phyloP scores from a whole-genome alignment of 352 stramenopile species.

The Lagenidium giganteum region DNA sequence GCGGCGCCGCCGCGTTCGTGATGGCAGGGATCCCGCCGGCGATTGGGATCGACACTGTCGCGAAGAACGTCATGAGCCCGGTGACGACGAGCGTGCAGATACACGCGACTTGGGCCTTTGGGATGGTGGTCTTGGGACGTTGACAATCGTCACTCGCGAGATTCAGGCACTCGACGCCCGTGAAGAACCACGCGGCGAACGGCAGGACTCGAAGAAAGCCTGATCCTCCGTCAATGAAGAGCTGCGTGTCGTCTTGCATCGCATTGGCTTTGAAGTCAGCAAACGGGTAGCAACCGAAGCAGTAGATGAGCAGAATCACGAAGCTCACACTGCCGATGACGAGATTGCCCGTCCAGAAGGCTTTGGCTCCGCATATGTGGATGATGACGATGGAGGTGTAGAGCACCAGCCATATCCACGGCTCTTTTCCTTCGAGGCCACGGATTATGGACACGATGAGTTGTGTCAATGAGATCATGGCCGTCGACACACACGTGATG shows the following conservation, averaged over 20 bases:
- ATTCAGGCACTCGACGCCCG: constrained; percentile 22
- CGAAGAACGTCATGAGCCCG: constrained; percentile 13
- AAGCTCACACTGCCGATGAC: constrained; percentile 8
- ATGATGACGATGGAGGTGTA: constrained; percentile 11
- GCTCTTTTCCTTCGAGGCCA: background rate
- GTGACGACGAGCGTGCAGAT: constrained; percentile 9
- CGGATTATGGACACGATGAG: constrained; percentile 8
- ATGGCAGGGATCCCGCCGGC: constrained; percentile 1
- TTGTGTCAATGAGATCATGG: constrained; percentile 4
- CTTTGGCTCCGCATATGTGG: constrained; percentile 5
- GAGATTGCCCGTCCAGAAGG: constrained; percentile 14
- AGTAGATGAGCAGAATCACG: constrained; percentile 11
- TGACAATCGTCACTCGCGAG: constrained; percentile 14
- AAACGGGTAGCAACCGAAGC: constrained; percentile 6
- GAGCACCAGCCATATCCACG: constrained; percentile 8
- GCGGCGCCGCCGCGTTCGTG: constrained; percentile 1
- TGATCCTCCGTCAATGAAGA: constrained; percentile 1
- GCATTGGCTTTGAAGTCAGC: constrained; percentile 11
- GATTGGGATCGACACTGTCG: constrained; percentile 5
- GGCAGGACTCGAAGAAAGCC: constrained; percentile 14
- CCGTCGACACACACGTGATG: constrained; percentile 13
- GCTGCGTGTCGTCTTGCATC: background rate
- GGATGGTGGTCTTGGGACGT: constrained; percentile 15
- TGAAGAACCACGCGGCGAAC: constrained; percentile 19
- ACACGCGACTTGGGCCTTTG: constrained; percentile 11